Conservation (phyloP, 305 asterid species). For the Solanum chacoense region DNA sequence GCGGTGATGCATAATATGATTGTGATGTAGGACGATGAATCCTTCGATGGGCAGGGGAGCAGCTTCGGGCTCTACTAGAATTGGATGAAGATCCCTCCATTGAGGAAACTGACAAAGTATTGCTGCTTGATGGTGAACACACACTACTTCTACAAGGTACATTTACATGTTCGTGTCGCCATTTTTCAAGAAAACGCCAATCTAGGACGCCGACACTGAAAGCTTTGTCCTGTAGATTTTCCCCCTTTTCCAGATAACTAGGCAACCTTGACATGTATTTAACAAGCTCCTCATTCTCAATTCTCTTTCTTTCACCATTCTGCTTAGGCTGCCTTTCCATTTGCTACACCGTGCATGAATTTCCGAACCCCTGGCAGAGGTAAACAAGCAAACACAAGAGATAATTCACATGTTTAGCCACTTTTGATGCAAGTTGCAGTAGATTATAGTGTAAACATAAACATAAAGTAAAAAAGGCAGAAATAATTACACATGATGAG, state of each 20-base stretch:
- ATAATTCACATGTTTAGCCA: slow-evolving; percentile 32
- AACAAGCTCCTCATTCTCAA: slow-evolving; percentile 48
- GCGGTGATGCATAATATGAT: slow-evolving; percentile 18
- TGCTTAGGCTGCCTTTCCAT: slow-evolving; percentile 20
- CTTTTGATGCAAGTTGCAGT: slow-evolving; percentile 9
- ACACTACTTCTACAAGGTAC: slow-evolving; percentile 9
- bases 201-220: slow-evolving; percentile 66
- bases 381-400: slow-evolving; percentile 7
- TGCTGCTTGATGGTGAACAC: slow-evolving; percentile 33
- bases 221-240: slow-evolving; percentile 39
- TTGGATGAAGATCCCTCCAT: slow-evolving; percentile 29
- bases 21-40: slow-evolving; percentile 2
- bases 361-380: neutral
- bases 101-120: slow-evolving; percentile 23
- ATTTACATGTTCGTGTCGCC: slow-evolving; percentile 37
- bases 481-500: neutral
- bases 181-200: slow-evolving; percentile 60
- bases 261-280: slow-evolving; percentile 83
- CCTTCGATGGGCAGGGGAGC: slow-evolving; percentile 22
- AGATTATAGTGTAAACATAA: neutral
- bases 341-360: neutral
- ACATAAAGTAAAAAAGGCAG: neutral
- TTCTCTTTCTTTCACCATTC: slow-evolving; percentile 9
- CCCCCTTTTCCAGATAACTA: slow-evolving; percentile 48
- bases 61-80: slow-evolving; percentile 19